Conservation (phyloP, 106 monocot species). For the Dendrobium officinale region DNA sequence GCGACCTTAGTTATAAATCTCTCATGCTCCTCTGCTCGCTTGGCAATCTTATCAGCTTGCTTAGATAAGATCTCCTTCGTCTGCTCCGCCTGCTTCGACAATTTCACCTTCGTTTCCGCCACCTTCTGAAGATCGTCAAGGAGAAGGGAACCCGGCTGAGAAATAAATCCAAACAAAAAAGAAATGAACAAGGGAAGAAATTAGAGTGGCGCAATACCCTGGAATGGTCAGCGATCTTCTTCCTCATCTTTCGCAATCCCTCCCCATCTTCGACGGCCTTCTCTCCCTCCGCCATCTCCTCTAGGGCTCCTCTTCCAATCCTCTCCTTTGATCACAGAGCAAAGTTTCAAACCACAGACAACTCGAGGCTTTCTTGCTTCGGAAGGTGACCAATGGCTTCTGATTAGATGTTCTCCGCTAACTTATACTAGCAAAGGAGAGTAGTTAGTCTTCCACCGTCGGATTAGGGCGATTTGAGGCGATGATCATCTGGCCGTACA, state of each 20-base stretch:
- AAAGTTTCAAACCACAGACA: neutral
- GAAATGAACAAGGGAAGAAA: neutral
- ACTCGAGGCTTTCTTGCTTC: neutral
- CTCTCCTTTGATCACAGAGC: neutral
- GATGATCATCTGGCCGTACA: too few relatives aligned
- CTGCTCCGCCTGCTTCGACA: conserved; percentile 31
- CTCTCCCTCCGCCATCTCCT: conserved; percentile 17
- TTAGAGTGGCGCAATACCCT: conserved; percentile 17
- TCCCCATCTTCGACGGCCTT: conserved; percentile 25
- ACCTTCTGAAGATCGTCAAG: conserved; percentile 15
- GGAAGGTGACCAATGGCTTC: neutral
- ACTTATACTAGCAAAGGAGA: too few relatives aligned
- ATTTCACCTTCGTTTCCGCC: conserved; percentile 16
- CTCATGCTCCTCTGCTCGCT: conserved; percentile 95
- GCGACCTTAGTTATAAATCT: conserved; percentile 75
- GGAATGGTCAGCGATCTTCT: conserved; percentile 28
- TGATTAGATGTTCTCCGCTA: too few relatives aligned
- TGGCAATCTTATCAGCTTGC: conserved; percentile 88
- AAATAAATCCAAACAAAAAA: neutral
- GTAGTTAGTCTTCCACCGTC: too few relatives aligned
- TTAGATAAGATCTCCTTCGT: conserved; percentile 80
- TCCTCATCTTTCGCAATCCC: conserved; percentile 16
- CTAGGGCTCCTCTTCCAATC: neutral
- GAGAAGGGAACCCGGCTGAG: neutral
- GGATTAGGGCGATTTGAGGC: too few relatives aligned